Conservation (phyloP, 768 basidiomycete genomes). For the Sarcomyxa edulis region DNA sequence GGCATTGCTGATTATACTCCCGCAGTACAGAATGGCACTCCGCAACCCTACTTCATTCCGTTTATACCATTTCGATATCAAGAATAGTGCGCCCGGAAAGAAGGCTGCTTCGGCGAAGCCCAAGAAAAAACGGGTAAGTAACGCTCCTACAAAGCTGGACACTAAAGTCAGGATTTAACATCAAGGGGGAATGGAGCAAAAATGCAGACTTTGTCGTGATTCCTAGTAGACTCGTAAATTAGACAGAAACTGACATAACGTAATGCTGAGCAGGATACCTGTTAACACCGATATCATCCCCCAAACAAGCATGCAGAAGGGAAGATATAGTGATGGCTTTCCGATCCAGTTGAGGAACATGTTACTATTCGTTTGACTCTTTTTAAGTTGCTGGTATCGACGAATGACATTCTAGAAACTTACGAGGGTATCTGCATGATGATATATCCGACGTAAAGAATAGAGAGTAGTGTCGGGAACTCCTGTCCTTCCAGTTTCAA, state of each 20-base stretch:
- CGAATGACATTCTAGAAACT: not conserved
- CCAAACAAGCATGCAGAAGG: conserved; percentile 49
- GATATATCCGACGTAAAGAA: conserved; percentile 6
- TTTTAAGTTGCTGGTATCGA: not conserved
- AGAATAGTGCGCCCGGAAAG: conserved; percentile 31
- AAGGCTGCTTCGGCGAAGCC: conserved; percentile 43
- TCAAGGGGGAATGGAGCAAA: not conserved
- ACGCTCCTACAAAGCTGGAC: conserved; percentile 31
- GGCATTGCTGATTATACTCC: conserved; percentile 49
- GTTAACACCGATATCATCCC: conserved; percentile 40
- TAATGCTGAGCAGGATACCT: too few relatives aligned
- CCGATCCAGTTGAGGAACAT: conserved; percentile 54
- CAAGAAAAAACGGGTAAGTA: conserved; percentile 41
- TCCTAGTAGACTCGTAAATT: too few relatives aligned
- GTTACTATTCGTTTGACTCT: conserved; percentile 34
- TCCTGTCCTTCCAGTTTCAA: conserved; percentile 2
- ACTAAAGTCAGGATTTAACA: not conserved
- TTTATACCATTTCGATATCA: conserved; percentile 33
- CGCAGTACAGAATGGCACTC: conserved; percentile 41
- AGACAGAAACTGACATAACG: too few relatives aligned
- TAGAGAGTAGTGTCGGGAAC: conserved; percentile 5
- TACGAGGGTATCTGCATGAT: conserved; percentile 7
- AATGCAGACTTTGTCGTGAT: conserved; percentile 21
- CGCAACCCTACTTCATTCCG: conserved; percentile 18
- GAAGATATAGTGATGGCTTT: conserved; percentile 49